Conservation (phyloP, 345 rosid species). For the Arabis hirsuta region DNA sequence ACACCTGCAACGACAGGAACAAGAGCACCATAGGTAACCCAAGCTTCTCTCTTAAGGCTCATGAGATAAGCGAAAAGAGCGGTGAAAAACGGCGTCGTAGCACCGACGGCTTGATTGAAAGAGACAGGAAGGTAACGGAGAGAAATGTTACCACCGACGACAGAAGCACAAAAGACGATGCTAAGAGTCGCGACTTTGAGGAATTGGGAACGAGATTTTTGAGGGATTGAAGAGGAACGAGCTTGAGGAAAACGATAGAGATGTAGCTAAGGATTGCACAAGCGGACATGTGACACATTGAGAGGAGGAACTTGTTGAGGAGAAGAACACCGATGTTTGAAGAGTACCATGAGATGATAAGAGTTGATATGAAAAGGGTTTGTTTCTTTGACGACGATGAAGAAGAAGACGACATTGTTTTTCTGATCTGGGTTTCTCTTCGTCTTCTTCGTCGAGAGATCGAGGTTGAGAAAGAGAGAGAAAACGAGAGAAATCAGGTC, state of each 20-base stretch:
- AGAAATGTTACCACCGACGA: constrained; percentile 92
- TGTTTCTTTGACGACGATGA: constrained; percentile 46
- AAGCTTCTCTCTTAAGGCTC: constrained; percentile 86
- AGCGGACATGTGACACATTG: constrained; percentile 97
- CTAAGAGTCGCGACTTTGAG: constrained; percentile 80
- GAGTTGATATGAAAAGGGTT: constrained; percentile 59
- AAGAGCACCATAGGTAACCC: constrained; percentile 86
- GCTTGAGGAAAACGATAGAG: constrained; percentile 80
- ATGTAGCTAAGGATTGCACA: constrained; percentile 86
- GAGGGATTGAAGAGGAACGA: constrained; percentile 77
- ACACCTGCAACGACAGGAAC: constrained; percentile 90
- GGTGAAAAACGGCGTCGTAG: constrained; percentile 92
- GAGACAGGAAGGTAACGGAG: constrained; percentile 87
- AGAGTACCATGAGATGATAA: constrained; percentile 79
- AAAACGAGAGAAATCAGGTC: constrained; percentile 38
- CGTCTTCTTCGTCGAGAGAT: constrained; percentile 37
- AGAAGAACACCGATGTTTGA: constrained; percentile 94
- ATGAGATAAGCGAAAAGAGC: constrained; percentile 82
- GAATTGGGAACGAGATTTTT: constrained; percentile 81
- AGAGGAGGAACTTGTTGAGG: constrained; percentile 86
- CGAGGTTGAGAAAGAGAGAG: constrained; percentile 19
- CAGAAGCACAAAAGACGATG: constrained; percentile 88
- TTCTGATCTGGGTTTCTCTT: constrained; percentile 29
- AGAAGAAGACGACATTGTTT: constrained; percentile 31
- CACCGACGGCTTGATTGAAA: constrained; percentile 96